A percentile compares a stretch with the other conserved stretches of the same genome.
Conservation (phyloP, 345 rosid species). For the Gossypium turneri region DNA sequence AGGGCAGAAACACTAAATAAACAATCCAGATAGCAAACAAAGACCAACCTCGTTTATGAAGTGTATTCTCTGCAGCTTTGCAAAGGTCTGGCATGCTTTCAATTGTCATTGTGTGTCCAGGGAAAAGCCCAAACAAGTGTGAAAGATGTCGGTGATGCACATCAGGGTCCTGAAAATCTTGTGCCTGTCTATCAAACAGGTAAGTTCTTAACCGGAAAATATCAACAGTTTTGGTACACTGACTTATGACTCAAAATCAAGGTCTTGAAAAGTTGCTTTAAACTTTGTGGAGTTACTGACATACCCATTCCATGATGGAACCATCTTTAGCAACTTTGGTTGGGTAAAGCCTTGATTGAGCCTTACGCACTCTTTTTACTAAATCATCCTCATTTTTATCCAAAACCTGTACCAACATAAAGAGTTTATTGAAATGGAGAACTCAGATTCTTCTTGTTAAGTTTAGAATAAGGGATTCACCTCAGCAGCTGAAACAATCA, state of each 20-base stretch:
- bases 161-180: conserved; percentile 82
- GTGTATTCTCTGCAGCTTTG: conserved; percentile 66
- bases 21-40: neutral
- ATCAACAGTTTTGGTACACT: neutral
- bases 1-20: neutral
- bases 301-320: conserved; percentile 95
- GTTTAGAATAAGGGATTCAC: conserved; percentile 33
- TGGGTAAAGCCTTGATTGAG: conserved; percentile 66
- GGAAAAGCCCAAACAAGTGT: conserved; percentile 88
- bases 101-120: conserved; percentile 73
- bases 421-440: conserved; percentile 16
- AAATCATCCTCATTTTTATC: conserved; percentile 53
- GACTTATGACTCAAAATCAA: conserved; percentile 4
- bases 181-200: conserved; percentile 37
- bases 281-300: conserved; percentile 8
- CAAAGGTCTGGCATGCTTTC: conserved; percentile 70
- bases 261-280: neutral
- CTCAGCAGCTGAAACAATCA: conserved; percentile 74
- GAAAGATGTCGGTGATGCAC: conserved; percentile 80
- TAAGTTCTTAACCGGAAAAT: conserved; percentile 1
- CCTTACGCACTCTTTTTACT: conserved; percentile 47
- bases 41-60: conserved; percentile 67
- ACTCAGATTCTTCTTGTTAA: neutral
- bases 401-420: conserved; percentile 42
- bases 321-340: conserved; percentile 69